Conservation (phyloP, 2,329 filamentous ascomycete species). For the Xylaria sp. region DNA sequence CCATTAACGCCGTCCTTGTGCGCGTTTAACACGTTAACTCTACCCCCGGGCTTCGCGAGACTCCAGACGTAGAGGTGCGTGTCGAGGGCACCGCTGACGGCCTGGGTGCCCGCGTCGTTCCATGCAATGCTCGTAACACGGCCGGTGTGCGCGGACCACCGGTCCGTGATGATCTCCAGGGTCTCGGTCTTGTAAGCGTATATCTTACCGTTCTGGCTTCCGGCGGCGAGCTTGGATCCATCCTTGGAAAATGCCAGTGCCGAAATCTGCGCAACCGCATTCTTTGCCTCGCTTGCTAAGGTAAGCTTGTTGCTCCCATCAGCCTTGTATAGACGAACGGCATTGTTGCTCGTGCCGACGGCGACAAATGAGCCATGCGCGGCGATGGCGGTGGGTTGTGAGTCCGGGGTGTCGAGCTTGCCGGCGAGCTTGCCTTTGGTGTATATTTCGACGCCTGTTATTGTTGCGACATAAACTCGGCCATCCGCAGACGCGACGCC, state of each 20-base stretch:
- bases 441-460: conserved; percentile 62
- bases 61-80: conserved; percentile 96
- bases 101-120: conserved; percentile 77
- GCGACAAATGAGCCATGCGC: conserved; percentile 72
- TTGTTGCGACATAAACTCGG: conserved; percentile 56
- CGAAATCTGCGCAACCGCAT: conserved; percentile 75
- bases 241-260: conserved; percentile 81
- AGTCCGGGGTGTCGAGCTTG: conserved; percentile 63
- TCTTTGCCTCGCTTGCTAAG: conserved; percentile 63
- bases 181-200: conserved; percentile 72
- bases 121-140: conserved; percentile 69
- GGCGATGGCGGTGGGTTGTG: conserved; percentile 71
- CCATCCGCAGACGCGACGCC: conserved; percentile 44
- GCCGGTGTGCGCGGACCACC: conserved; percentile 67
- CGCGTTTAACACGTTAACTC: conserved; percentile 83
- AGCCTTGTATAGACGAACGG: conserved; percentile 74
- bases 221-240: conserved; percentile 79
- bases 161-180: conserved; percentile 74
- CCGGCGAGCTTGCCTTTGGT: conserved; percentile 66
- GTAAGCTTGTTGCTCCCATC: conserved; percentile 62
- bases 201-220: conserved; percentile 86
- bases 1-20: conserved; percentile 96
- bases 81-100: conserved; percentile 84
- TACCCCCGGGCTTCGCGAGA: conserved; percentile 78
- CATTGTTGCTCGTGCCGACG: conserved; percentile 75